These are phyloP conservation scores for Colletotrichum gloeosporioides DNA, from an alignment of 2,329 filamentous ascomycete genomes.

Conservation along the genomic window DNA sequence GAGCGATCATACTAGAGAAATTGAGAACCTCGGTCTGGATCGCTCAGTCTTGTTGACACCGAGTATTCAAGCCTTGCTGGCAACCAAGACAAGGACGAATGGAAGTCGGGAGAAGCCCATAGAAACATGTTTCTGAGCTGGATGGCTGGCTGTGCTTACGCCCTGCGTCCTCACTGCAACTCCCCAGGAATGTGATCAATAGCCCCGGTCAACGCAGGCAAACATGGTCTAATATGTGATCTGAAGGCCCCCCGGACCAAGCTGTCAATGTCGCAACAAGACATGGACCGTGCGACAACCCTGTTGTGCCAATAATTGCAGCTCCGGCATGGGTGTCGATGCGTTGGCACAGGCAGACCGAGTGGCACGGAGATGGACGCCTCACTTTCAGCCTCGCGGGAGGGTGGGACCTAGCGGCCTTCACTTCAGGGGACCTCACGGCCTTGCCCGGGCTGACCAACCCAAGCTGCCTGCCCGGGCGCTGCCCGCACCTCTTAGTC, in stretches of 20 bases:
- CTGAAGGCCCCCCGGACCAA: background rate
- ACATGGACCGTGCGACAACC: conserved; percentile 6
- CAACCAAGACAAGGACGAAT: background rate
- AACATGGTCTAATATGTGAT: background rate
- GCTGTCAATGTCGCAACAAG: background rate
- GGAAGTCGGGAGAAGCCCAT: background rate
- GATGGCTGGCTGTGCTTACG: background rate
- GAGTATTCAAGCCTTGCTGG: background rate
- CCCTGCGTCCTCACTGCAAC: background rate
- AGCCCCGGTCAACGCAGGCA: background rate
- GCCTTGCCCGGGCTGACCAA: background rate
- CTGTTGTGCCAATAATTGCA: background rate
- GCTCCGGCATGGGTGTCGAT: background rate
- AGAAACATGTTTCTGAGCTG: background rate
- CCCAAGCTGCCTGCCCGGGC: background rate
- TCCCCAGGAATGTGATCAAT: background rate
- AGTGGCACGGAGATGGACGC: background rate
- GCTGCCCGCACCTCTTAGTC: background rate
- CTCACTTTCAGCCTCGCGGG: conserved; percentile 3
- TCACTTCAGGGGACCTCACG: background rate
- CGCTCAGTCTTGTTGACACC: background rate
- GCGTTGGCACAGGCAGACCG: conserved; percentile 1
- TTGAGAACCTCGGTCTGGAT: background rate
- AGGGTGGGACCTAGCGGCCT: background rate
- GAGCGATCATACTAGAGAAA: background rate